These are phyloP conservation scores for Fusarium guadeloupense DNA, from an alignment of 2,329 filamentous ascomycete genomes.

Conservation along the genomic window DNA sequence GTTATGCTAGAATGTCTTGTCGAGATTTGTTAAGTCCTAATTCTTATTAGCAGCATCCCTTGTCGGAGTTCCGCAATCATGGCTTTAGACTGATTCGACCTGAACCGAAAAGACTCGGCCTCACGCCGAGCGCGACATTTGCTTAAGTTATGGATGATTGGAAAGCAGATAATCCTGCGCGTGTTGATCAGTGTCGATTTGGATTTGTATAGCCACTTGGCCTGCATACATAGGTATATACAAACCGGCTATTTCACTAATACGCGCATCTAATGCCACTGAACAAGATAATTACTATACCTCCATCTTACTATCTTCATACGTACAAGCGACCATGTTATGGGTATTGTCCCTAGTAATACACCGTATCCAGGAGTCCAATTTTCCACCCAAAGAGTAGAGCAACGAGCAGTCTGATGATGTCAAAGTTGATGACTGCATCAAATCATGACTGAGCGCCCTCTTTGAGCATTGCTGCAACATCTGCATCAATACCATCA, in stretches of 20 bases:
- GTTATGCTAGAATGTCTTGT: no score
- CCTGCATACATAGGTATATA: not conserved
- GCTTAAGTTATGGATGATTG: slow-evolving; percentile 3
- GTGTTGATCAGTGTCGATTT: not conserved
- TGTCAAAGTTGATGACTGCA: not conserved
- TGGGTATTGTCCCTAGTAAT: not conserved
- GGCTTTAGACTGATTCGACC: slow-evolving; percentile 32
- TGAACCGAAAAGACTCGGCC: slow-evolving; percentile 22
- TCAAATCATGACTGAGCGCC: slow-evolving; percentile 20
- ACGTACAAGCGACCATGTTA: slow-evolving; percentile 1
- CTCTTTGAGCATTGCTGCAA: slow-evolving; percentile 61
- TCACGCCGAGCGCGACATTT: slow-evolving; percentile 13
- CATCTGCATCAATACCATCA: slow-evolving; percentile 66
- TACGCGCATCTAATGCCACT: not conserved
- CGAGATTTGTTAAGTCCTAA: no score
- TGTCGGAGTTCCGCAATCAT: slow-evolving; percentile 35
- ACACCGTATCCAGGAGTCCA: not conserved
- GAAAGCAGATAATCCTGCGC: not conserved
- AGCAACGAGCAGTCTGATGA: not conserved
- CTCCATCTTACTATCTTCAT: not conserved
- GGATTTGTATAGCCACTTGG: not conserved
- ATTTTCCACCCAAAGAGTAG: not conserved
- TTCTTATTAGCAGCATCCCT: slow-evolving; percentile 7
- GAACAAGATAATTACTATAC: not conserved
- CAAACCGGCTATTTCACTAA: not conserved